These are phyloP conservation scores for Amanita molliuscula DNA, from an alignment of 768 basidiomycete species.

Conservation along the genomic window DNA sequence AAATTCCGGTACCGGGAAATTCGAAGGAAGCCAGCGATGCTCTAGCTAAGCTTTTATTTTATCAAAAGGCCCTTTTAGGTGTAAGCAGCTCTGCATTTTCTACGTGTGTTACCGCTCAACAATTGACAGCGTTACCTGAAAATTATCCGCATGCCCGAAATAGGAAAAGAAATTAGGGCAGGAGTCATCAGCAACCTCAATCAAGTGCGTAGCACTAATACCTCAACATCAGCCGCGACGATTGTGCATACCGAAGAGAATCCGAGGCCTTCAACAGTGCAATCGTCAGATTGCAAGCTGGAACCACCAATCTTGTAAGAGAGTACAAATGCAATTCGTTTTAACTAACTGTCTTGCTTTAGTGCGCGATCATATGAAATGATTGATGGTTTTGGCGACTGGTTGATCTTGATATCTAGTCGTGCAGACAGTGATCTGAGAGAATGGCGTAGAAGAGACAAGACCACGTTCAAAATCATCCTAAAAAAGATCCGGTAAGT, in stretches of 20 bases:
- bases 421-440: slow-evolving; percentile 40
- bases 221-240: background rate
- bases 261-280: background rate
- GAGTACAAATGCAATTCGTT: background rate
- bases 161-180: slow-evolving; percentile 9
- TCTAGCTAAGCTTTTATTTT: slow-evolving; percentile 5
- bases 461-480: slow-evolving; percentile 38
- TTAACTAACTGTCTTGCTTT: background rate
- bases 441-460: slow-evolving; percentile 32
- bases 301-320: background rate
- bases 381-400: slow-evolving; percentile 50
- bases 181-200: slow-evolving; percentile 8
- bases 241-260: background rate
- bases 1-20: background rate
- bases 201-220: background rate
- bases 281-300: background rate
- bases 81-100: slow-evolving; percentile 8
- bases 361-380: slow-evolving; percentile 21
- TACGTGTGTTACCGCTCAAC: background rate
- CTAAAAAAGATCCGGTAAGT: slow-evolving; percentile 61
- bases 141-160: slow-evolving; percentile 8
- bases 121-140: slow-evolving; percentile 11
- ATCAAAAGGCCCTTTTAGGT: slow-evolving; percentile 11
- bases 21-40: background rate
- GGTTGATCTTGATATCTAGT: slow-evolving; percentile 48